Base-by-base conservation (phyloP, 176 grass and related monocot genomes). In the Coix lacrymajobi region DNA sequence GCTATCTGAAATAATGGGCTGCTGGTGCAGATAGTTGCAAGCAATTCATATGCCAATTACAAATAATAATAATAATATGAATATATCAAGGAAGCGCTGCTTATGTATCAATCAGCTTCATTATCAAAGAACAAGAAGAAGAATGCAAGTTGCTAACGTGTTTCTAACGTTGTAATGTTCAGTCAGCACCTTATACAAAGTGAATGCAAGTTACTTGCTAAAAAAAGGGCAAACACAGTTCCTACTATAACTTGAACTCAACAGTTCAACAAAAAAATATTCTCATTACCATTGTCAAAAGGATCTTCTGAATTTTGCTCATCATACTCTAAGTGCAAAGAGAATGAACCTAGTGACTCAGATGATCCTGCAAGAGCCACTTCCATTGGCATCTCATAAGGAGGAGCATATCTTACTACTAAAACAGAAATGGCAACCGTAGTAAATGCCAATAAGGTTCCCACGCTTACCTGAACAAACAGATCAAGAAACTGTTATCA, bases 371-470 rank as follows among this genome's bases (percentile, higher is more conserved):
- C 76, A 84, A 77, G 80, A 64, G 63, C 75, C 75, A 80, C 80
- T 83, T 71, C 75, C 38, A 87, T 89, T 74, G 87, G 36, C 64
- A 87, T 85, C 71, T 95, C 90, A 86, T 80, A 69, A 28, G 95
- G 90, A 80, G 95, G 92, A 75, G 91, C 49, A 76, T 94, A 94
- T 87, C 92, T 85, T 44, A 97, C 78, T 81, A 97, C 38, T 80
- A 97, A 89, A 87, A 97, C 86, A 75, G 92, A 94, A 81, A 94
- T 31, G 26, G 88, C 92, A 78, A 94, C 92, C 17, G 74, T 68
- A 32, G 92, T 92, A 78, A 94, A 97, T 66, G 95, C 86, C 74
- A 94, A 87, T 48, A 97, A 90, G 29, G 95, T 97, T 62, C 95
- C 95, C 81, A 94, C 81, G 74, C 95, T 97, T 41, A 97, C 95